Evolutionary conservation across 1,284 basidiomycete species (phyloP), one percentile per base, ranked within the genome.

Genomic region (Stygiomarasmius scandens): DNA sequence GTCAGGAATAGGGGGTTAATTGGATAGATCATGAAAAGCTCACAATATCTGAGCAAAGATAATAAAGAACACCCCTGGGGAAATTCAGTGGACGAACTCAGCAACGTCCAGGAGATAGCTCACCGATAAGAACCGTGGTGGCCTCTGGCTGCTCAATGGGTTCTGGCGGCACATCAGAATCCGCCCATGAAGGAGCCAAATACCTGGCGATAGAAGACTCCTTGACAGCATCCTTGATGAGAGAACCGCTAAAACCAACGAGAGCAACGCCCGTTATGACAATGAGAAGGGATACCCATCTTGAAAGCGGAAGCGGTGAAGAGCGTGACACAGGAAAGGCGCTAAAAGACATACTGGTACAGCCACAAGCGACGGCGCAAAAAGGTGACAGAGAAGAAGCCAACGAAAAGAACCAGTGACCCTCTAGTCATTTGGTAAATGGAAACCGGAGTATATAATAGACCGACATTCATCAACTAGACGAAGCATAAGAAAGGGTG

Each of bases 391-490:
- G 90, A 93, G 63, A 98, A 85, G 55, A 95, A 72, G 38, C 95
- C 97, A 61, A 99, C 97, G 78, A 97, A 99, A 53, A 99, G 85
- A 53, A 99, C 96, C 56, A 99, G 86, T 12, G 96, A 93, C 44
- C 97, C 97, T 62, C 97, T 87, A 43, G 92, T 94, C 96, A 98
- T 98, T 77, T 96, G 96, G 80, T 93, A 98, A 67, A 99, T 95
- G 52, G 95, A 97, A 45, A 98, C 96, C 23, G 96, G 96, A 1
- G 94, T 96, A 72, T 96, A 94, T 49, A 98, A 84, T 53, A 98
- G 83, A 57, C 95, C 96, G 65, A 96, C 81, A 67, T 97, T 97
- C 96, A 98, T 98, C 65, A 96, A 80, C 83, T 94, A 69, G 60
- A 63, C 58, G 66, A 51, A 60, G 59, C 22, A 63, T 56, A 49